phyloP scores from a whole-genome alignment of 305 asterid species.

The Rubia tinctorum region DNA sequence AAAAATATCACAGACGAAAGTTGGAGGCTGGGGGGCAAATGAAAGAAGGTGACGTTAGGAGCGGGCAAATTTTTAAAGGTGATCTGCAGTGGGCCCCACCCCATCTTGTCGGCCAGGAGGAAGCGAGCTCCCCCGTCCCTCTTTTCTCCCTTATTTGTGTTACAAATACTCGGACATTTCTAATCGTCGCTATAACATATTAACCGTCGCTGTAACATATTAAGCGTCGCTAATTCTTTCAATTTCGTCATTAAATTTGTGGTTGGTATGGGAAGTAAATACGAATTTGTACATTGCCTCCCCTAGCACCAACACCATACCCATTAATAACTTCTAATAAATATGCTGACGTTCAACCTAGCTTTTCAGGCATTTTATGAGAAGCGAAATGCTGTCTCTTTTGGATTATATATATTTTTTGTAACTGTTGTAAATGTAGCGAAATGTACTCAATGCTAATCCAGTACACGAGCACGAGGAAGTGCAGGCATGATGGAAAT shows the following conservation, averaged over 20 bases:
- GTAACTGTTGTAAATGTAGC: neutral
- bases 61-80: conserved; percentile 25
- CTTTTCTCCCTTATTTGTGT: neutral
- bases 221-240: neutral
- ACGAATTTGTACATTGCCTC: neutral
- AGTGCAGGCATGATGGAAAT: neutral
- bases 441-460: neutral
- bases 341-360: neutral
- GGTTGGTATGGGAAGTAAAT: neutral
- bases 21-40: neutral
- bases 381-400: neutral
- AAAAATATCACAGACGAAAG: conserved; percentile 13
- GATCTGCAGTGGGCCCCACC: conserved; percentile 30
- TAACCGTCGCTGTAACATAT: too few species aligned
- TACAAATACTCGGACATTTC: neutral
- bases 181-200: neutral
- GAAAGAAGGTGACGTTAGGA: conserved; percentile 18
- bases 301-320: neutral
- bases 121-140: conserved; percentile 32
- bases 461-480: neutral
- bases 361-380: neutral
- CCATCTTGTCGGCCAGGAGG: conserved; percentile 68
- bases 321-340: neutral
- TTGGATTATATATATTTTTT: neutral
- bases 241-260: neutral